Evolutionary conservation across 352 stramenopile genomes (phyloP).

Genomic region (Globisporangium uncinulatum): DNA sequence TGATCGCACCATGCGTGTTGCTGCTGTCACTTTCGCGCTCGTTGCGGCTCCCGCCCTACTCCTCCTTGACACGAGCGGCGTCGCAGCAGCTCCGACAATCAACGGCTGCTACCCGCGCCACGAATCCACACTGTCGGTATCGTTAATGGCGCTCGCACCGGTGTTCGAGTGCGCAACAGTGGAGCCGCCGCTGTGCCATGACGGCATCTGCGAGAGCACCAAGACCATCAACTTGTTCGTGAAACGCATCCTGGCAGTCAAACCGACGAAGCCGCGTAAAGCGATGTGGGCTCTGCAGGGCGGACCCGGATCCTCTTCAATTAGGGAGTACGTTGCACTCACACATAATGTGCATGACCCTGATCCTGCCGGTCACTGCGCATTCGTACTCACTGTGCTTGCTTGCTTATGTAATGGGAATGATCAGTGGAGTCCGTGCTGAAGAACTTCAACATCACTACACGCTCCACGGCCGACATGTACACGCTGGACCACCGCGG

Average conservation of each 20-base stretch:
- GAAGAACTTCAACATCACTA: neutral
- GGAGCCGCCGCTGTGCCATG: slow-evolving; percentile 59
- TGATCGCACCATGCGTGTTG: no score
- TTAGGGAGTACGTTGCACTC: neutral
- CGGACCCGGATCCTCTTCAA: slow-evolving; percentile 15
- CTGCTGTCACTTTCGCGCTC: no score
- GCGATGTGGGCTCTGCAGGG: slow-evolving; percentile 17
- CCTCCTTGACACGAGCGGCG: no score
- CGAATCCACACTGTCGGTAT: neutral
- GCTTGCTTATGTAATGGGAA: no score
- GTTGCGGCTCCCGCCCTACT: no score
- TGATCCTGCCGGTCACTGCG: no score
- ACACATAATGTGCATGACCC: neutral
- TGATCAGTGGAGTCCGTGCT: neutral
- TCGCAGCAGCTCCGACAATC: slow-evolving; percentile 5
- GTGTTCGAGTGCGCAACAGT: slow-evolving; percentile 48
- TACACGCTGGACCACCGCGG: slow-evolving; percentile 17
- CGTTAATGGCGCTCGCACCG: neutral
- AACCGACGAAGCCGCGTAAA: slow-evolving; percentile 2
- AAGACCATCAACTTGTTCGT: slow-evolving; percentile 45
- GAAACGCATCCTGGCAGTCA: slow-evolving; percentile 18
- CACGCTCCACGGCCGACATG: neutral
- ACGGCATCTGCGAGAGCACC: slow-evolving; percentile 53
- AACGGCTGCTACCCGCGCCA: slow-evolving; percentile 61
- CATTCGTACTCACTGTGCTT: no score